These are phyloP conservation scores for Yarrowia yakushimensis DNA, from an alignment of 805 yeast species.

Conservation along the genomic window DNA sequence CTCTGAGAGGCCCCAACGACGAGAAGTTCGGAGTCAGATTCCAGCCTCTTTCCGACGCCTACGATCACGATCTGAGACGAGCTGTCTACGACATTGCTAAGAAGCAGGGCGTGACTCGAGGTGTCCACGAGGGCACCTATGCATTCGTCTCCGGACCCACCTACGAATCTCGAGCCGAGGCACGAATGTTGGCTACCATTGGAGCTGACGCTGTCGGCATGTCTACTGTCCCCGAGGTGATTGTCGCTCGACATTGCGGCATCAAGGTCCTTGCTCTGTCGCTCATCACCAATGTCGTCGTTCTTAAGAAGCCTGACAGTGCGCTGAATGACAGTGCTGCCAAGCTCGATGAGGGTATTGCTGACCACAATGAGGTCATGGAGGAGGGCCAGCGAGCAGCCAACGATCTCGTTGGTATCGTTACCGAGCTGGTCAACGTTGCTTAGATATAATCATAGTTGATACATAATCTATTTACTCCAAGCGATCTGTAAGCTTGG, in stretches of 20 bases:
- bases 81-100: slow-evolving; percentile 54
- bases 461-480: background rate
- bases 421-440: slow-evolving; percentile 37
- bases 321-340: slow-evolving; percentile 32
- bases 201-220: slow-evolving; percentile 97
- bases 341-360: slow-evolving; percentile 55
- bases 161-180: slow-evolving; percentile 89
- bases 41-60: slow-evolving; percentile 84
- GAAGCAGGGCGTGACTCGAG: slow-evolving; percentile 49
- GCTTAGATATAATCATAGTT: slow-evolving; percentile 6
- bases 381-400: slow-evolving; percentile 80
- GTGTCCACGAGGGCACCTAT: slow-evolving; percentile 82
- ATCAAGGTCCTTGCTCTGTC: slow-evolving; percentile 79
- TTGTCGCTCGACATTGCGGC: slow-evolving; percentile 86
- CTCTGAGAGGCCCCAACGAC: slow-evolving; percentile 82
- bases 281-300: slow-evolving; percentile 80
- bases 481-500: background rate
- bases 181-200: slow-evolving; percentile 59
- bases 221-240: slow-evolving; percentile 97
- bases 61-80: slow-evolving; percentile 67
- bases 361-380: slow-evolving; percentile 88
- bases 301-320: slow-evolving; percentile 48
- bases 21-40: slow-evolving; percentile 81
- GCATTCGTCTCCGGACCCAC: slow-evolving; percentile 89
- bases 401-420: slow-evolving; percentile 66